Conservation (phyloP, 73 alveolate species). For the Paramecium sexaurelia region DNA sequence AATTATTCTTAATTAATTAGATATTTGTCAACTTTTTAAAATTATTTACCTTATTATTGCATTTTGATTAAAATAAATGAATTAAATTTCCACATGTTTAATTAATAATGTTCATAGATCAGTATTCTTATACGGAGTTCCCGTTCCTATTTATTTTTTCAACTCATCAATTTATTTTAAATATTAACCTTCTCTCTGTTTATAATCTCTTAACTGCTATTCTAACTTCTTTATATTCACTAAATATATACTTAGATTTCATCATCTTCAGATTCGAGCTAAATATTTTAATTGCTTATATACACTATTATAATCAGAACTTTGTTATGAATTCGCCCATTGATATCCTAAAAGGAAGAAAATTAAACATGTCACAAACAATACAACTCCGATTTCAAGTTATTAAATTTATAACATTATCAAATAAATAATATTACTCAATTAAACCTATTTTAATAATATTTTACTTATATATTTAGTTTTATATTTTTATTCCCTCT, state of each 20-base stretch:
- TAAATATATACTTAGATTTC: not conserved
- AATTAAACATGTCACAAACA: not conserved
- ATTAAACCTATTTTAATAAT: not conserved
- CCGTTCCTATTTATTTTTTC: not conserved
- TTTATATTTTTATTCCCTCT: no score
- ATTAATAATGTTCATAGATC: not conserved
- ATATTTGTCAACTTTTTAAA: not conserved
- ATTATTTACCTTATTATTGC: not conserved
- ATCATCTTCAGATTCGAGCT: conserved; percentile 20
- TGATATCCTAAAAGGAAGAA: not conserved
- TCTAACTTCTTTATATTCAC: not conserved
- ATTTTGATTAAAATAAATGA: not conserved
- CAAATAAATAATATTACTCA: not conserved
- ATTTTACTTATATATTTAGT: not conserved
- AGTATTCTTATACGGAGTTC: not conserved
- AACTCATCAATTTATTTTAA: not conserved
- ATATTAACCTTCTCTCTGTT: not conserved
- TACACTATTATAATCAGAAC: not conserved
- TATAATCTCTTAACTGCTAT: not conserved
- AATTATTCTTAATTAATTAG: no score
- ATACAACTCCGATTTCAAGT: not conserved
- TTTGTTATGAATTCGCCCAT: not conserved
- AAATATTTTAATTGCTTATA: not conserved
- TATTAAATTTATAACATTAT: not conserved
- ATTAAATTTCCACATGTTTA: not conserved